phyloP scores from a whole-genome alignment of 2,329 filamentous ascomycete species.

The Aspergillus pseudonomiae region DNA sequence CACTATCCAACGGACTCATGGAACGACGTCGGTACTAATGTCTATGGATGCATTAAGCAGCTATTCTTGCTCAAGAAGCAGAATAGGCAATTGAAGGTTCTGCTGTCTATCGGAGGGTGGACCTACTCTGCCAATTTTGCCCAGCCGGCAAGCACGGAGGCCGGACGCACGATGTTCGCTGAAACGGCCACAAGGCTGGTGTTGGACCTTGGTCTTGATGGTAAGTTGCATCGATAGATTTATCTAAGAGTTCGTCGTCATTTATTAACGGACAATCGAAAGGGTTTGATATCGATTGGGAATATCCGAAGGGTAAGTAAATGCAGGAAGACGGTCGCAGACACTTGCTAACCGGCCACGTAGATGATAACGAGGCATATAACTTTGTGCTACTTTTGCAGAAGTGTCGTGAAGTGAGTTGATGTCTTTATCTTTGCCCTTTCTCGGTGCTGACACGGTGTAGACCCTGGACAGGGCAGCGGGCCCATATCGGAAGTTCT shows the following conservation, averaged over 20 bases:
- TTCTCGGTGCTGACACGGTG: constrained; percentile 12
- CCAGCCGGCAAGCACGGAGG: constrained; percentile 64
- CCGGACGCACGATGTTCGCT: constrained; percentile 68
- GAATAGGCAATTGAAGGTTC: constrained; percentile 74
- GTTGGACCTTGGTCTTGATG: constrained; percentile 74
- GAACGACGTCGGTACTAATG: constrained; percentile 72
- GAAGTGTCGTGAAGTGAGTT: constrained; percentile 43
- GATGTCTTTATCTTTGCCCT: not conserved
- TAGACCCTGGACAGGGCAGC: constrained; percentile 44
- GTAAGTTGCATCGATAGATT: constrained; percentile 23
- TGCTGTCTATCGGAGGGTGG: constrained; percentile 84
- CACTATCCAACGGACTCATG: constrained; percentile 68
- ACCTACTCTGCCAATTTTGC: constrained; percentile 79
- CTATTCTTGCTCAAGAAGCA: constrained; percentile 74
- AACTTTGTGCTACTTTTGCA: constrained; percentile 49
- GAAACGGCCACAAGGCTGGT: constrained; percentile 72
- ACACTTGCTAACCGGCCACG: constrained; percentile 14
- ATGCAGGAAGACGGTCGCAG: not conserved
- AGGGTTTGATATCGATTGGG: constrained; percentile 53
- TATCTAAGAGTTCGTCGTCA: too few species aligned
- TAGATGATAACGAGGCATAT: constrained; percentile 46
- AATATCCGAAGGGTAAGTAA: constrained; percentile 45
- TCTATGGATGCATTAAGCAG: constrained; percentile 78
- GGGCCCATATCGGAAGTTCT: constrained; percentile 46
- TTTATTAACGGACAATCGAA: not conserved